phyloP scores from a whole-genome alignment of 208 protist genomes.

The Wallacemonas sp. region DNA sequence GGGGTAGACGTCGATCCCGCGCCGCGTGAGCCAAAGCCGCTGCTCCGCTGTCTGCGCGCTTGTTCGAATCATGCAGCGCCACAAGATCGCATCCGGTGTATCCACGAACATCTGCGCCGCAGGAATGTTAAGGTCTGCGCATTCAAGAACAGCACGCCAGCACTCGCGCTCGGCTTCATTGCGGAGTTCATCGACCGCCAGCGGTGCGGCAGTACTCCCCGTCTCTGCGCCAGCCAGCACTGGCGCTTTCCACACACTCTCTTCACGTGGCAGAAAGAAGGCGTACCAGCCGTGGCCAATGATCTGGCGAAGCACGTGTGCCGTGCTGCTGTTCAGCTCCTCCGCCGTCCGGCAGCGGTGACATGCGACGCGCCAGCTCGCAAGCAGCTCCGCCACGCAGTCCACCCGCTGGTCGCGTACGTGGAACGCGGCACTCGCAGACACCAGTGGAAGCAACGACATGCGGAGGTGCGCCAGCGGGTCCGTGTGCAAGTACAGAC shows the following conservation, averaged over 20 bases:
- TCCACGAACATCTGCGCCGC: conserved; percentile 34
- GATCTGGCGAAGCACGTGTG: conserved; percentile 22
- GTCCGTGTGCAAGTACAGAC: conserved; percentile 71
- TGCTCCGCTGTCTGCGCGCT: conserved; percentile 29
- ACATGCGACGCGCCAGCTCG: conserved; percentile 12
- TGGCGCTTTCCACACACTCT: background rate
- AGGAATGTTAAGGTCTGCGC: conserved; percentile 7
- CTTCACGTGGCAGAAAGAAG: background rate
- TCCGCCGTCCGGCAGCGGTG: conserved; percentile 19
- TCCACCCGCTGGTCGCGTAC: conserved; percentile 24
- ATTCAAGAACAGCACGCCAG: conserved; percentile 21
- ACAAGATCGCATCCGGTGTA: conserved; percentile 43
- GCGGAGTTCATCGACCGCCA: conserved; percentile 13
- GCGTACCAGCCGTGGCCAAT: conserved; percentile 28
- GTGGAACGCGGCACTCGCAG: conserved; percentile 6
- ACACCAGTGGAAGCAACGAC: background rate
- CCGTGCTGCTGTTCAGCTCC: conserved; percentile 22
- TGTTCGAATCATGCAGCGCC: conserved; percentile 63
- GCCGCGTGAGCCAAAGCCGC: conserved; percentile 62
- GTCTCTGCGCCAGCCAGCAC: too few species aligned
- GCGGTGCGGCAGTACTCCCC: too few species aligned
- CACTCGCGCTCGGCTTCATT: conserved; percentile 19
- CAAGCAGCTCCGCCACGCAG: conserved; percentile 19
- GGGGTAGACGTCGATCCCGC: conserved; percentile 60
- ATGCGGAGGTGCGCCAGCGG: conserved; percentile 37